Evolutionary conservation across 495 filamentous ascomycete genomes (phyloP), one percentile per base, ranked within the genome.

Genomic region (Xylaria palmicola): DNA sequence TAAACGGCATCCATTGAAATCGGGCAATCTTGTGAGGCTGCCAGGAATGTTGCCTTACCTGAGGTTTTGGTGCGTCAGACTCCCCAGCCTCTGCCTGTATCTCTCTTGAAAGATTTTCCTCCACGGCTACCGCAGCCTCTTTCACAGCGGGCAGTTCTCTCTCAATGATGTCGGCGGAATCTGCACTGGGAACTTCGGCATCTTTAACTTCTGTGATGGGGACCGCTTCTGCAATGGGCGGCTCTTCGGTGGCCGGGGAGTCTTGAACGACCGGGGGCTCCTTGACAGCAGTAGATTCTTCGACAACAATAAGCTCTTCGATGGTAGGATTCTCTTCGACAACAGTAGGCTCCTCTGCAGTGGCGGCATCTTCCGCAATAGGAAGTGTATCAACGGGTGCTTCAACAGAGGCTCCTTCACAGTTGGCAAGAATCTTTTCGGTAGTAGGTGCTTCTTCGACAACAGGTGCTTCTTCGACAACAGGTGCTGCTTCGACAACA

Each of bases 11-110:
- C 45, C 55, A 59, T 45, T 60, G 55, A 49, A 59, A 60, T 41
- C 55, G 56, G 55, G 44, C 40, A 47, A 53, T 49, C 44, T 56
- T 62, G 44, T 55, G 41, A 52, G 59, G 63, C 34, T 65, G 56
- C 63, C 53, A 62, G 58, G 51, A 40, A 55, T 55, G 15, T 55
- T 61, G 24, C 52, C 60, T 62, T 62, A 59, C 56, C 59, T 67
- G 59, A 56, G 54, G 62, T 49, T 67, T 62, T 26, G 49, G 45
- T 54, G 40, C 58, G 36, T 60, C 57, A 44, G 54, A 51, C 56
- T 63, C 61, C 32, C 37, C 49, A 26, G 54, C 51, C 30, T 63
- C 64, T 32, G 63, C 43, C 6, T 43, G 34, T 39, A 62, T 51
- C 39, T 65, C 65, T 36, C 52, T 47, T 48, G 45, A 47, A 32